Evolutionary conservation across 441 rosid species (phyloP).

Genomic region (Syzygium malaccense): DNA sequence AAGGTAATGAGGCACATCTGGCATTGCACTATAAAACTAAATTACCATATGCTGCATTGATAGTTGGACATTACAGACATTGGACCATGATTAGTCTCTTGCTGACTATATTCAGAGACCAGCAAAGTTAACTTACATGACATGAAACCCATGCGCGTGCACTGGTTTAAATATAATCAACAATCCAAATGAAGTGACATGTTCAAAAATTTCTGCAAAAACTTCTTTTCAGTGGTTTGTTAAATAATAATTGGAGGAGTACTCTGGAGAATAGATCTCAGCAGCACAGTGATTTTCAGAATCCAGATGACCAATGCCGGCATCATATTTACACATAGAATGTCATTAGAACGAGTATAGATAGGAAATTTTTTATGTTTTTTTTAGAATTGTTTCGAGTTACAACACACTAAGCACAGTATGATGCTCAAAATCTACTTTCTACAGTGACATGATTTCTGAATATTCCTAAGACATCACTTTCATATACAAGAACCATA

Average conservation of each 20-base stretch:
- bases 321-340: not conserved
- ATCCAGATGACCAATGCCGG: not conserved
- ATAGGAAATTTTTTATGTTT: not conserved
- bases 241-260: not conserved
- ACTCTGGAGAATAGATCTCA: not conserved
- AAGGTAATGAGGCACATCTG: not conserved
- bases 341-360: not conserved
- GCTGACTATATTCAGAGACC: not conserved
- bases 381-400: not conserved
- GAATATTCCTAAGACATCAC: not conserved
- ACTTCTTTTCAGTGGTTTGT: not conserved
- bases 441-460: not conserved
- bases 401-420: not conserved
- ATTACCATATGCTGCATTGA: not conserved
- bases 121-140: not conserved
- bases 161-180: not conserved
- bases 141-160: not conserved
- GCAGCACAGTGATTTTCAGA: not conserved
- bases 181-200: not conserved
- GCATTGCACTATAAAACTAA: not conserved
- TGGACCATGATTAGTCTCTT: not conserved
- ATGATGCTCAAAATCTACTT: not conserved
- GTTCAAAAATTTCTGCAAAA: not conserved
- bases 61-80: not conserved
- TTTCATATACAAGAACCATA: not conserved